Evolutionary conservation across 805 yeast species (phyloP).

Genomic region (Kluyveromyces siamensis): DNA sequence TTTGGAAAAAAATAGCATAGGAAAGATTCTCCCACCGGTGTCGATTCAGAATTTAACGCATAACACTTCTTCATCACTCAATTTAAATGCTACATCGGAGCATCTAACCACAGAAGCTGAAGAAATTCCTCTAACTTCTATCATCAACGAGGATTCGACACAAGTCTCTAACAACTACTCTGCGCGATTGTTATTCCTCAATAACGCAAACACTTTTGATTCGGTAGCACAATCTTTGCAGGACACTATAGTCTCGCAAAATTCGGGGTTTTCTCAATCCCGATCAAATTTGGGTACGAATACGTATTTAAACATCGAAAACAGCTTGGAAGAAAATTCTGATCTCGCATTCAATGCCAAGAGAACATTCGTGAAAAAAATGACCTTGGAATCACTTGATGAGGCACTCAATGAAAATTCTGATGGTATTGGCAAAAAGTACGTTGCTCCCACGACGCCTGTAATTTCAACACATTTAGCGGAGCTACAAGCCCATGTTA

Average conservation of each 20-base stretch:
- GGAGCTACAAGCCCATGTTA: not conserved
- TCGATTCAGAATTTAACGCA: not conserved
- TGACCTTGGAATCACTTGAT: conserved; percentile 1
- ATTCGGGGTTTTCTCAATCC: not conserved
- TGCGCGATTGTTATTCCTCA: not conserved
- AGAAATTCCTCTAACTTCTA: conserved; percentile 1
- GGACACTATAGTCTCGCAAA: not conserved
- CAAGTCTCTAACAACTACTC: not conserved
- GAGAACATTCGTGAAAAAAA: not conserved
- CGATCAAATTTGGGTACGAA: not conserved
- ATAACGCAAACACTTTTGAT: not conserved
- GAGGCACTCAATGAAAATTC: not conserved
- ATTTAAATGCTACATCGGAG: not conserved
- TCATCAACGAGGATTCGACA: conserved; percentile 1
- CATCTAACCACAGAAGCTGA: not conserved
- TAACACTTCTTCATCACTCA: not conserved
- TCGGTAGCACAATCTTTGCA: not conserved
- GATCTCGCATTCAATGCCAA: not conserved
- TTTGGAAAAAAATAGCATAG: not conserved
- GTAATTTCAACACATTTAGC: not conserved
- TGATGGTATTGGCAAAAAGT: not conserved
- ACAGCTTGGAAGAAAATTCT: not conserved
- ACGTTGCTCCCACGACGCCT: conserved; percentile 2
- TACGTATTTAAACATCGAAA: not conserved
- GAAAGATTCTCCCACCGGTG: conserved; percentile 2